Base-by-base conservation (phyloP, 2,329 filamentous ascomycete species). In the Trichoderma polysporum region DNA sequence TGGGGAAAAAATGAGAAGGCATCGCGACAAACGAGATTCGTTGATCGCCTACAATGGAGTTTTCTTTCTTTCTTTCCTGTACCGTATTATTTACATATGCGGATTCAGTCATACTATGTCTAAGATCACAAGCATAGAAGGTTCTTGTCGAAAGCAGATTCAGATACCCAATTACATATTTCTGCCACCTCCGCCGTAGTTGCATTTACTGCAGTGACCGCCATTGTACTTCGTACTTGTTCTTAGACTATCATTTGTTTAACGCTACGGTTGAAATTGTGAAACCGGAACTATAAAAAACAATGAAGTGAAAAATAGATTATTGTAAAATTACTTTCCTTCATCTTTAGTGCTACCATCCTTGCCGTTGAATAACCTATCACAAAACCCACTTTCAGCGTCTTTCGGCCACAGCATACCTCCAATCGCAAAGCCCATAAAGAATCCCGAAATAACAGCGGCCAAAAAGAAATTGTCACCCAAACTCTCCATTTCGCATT, bases 101-200 rank as follows among this genome's bases (percentile, higher is more conserved):
- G 3, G 25, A 29, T 29, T 8, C 35, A 31, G n/a, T 3, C 12
- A 15, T 1, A 1, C 10, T 17, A 25, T 4, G 35, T 12, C 4
- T 2, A 39, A 37, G 45, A 15, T 3, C 45, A 1, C 35, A 31
- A 37, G 25, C 25, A 9, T 19, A 45, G 35, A 63, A 29, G 13
- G 22, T 12, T 27, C 13, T 54, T 54, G 45, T 41, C 29, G 29
- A 22, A 63, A 35, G 49, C 15, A 54, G 59, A 39, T 45, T 8
- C 22, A 41, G 59, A 62, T 62, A 53, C 59, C 59, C 59, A 52
- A 53, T 15, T 33, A 37, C 41, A 35, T 49, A 17, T 37, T 37
- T 25, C 8, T 15, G 12, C 22, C 31, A 27, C 9, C n/a, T 25
- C 19, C 13, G 3, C 12, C 22, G 27, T 19, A 37, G 19, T 25